Conservation (phyloP, 495 filamentous ascomycete species). For the Penicillium coffeae region DNA sequence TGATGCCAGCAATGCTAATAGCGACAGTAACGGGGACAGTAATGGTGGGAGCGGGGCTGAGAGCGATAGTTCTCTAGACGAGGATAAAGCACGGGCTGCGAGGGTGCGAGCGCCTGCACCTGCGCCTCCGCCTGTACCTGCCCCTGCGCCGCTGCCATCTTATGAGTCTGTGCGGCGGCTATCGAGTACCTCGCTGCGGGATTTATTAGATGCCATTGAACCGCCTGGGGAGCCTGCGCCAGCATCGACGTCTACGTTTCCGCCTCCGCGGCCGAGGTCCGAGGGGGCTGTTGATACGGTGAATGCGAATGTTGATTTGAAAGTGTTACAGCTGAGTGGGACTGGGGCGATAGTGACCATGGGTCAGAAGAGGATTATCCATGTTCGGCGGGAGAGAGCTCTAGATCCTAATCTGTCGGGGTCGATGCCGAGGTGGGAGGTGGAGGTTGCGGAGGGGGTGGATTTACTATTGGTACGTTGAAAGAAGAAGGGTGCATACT, state of each 20-base stretch:
- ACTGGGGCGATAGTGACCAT: constrained; percentile 18
- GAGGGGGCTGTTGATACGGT: constrained; percentile 1
- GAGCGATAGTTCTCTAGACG: constrained; percentile 1
- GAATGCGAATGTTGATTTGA: constrained; percentile 13
- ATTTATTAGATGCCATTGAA: constrained; percentile 24
- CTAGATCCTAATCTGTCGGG: constrained; percentile 11
- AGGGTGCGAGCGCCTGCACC: neutral
- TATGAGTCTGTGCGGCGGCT: constrained; percentile 15
- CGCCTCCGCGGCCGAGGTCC: constrained; percentile 6
- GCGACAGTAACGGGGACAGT: neutral
- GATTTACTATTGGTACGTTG: constrained; percentile 27
- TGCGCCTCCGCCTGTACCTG: too few relatives aligned
- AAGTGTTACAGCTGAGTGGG: constrained; percentile 13
- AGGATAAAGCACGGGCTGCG: neutral
- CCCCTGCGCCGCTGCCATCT: constrained; percentile 1
- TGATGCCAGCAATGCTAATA: too few relatives aligned
- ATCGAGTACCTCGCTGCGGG: constrained; percentile 14
- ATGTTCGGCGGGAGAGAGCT: constrained; percentile 14
- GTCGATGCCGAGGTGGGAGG: constrained; percentile 19
- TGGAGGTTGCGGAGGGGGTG: constrained; percentile 23
- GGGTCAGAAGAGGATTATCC: constrained; percentile 19
- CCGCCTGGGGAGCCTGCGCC: constrained; percentile 21
- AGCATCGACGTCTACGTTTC: constrained; percentile 9
- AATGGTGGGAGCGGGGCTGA: constrained; percentile 1
- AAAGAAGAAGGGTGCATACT: too few relatives aligned